Evolutionary conservation across 257 asterid genomes (phyloP).

Genomic region (Solanum bulbocastanum): DNA sequence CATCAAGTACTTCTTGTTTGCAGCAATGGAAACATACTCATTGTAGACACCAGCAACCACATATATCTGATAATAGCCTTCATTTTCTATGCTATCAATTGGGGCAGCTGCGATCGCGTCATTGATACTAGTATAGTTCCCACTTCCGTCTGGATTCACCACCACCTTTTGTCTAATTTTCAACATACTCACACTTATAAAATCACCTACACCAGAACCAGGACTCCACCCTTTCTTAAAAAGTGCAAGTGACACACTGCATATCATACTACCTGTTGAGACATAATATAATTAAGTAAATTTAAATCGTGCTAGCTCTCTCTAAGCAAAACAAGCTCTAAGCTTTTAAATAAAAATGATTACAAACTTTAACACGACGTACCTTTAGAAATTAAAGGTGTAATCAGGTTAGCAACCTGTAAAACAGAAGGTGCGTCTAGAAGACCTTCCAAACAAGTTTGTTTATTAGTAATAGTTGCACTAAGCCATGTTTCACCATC

Average conservation of each 20-base stretch:
- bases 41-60: conserved; percentile 24
- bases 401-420: neutral
- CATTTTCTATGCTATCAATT: neutral
- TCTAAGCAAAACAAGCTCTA: neutral
- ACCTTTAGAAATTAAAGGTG: conserved; percentile 6
- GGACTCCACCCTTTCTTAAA: conserved; percentile 18
- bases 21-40: conserved; percentile 17
- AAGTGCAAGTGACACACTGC: conserved; percentile 20
- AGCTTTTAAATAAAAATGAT: neutral
- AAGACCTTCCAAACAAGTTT: conserved; percentile 26
- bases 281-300: neutral
- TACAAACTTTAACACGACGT: neutral
- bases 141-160: conserved; percentile 27
- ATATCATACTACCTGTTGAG: conserved; percentile 1
- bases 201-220: neutral
- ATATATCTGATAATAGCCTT: conserved; percentile 16
- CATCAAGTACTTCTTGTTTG: conserved; percentile 22
- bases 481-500: conserved; percentile 11
- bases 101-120: conserved; percentile 24
- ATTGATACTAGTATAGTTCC: conserved; percentile 11
- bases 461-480: conserved; percentile 16
- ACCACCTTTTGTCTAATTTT: conserved; percentile 13
- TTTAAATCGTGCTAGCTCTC: neutral
- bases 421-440: neutral
- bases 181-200: neutral